phyloP scores from a whole-genome alignment of 2,329 filamentous ascomycete species.

The Xylaria sp. region DNA sequence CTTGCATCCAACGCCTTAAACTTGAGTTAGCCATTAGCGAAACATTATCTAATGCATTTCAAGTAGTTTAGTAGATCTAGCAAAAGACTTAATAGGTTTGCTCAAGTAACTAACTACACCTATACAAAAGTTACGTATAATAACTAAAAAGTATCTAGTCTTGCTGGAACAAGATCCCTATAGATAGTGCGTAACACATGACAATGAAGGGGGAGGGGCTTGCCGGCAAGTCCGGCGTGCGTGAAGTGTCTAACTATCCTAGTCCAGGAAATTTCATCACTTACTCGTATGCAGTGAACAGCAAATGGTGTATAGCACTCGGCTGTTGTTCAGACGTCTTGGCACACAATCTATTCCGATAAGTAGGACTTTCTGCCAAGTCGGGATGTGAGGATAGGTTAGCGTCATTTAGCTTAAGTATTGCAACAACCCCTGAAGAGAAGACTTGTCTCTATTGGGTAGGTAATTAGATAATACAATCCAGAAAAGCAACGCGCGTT shows the following conservation, averaged over 20 bases:
- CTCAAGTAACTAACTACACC: background rate
- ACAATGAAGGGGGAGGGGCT: background rate
- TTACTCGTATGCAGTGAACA: slow-evolving; percentile 3
- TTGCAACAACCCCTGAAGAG: slow-evolving; percentile 21
- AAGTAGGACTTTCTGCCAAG: slow-evolving; percentile 21
- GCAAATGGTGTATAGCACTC: slow-evolving; percentile 1
- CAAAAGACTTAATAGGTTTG: background rate
- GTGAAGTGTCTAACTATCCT: background rate
- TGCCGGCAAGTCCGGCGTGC: background rate
- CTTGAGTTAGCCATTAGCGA: background rate
- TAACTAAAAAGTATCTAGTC: background rate
- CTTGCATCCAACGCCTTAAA: background rate
- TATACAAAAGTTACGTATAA: background rate
- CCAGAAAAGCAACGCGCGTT: background rate
- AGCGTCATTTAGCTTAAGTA: slow-evolving; percentile 27
- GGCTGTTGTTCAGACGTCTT: background rate
- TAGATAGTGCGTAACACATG: background rate
- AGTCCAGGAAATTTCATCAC: slow-evolving; percentile 11
- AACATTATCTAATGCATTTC: background rate
- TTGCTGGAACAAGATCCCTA: too few species aligned
- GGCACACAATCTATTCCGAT: background rate
- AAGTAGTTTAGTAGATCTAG: background rate
- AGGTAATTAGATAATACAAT: slow-evolving; percentile 7
- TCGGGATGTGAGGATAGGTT: slow-evolving; percentile 12
- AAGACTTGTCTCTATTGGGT: slow-evolving; percentile 30